A percentile compares a stretch with the other conserved stretches of the same genome.
Evolutionary conservation across 1,284 basidiomycete species (phyloP).

Genomic region (Uromyces viciae-fabae): DNA sequence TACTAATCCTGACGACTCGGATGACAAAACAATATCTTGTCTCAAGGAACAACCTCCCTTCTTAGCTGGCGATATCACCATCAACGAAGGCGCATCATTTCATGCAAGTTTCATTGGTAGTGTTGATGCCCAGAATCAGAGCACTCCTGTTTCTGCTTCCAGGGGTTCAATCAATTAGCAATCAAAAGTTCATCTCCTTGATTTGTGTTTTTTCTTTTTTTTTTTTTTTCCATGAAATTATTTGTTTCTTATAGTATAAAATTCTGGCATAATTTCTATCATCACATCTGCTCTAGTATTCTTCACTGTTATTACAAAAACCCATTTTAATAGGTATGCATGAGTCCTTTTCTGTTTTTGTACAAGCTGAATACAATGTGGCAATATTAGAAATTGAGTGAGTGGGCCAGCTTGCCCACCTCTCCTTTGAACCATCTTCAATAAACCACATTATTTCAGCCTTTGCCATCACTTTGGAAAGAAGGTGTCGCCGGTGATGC

Average conservation of each 20-base stretch:
- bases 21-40: constrained; percentile 27
- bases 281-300: too few species aligned
- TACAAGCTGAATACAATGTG: too few species aligned
- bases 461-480: too few species aligned
- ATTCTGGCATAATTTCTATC: too few species aligned
- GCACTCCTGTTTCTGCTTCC: constrained; percentile 21
- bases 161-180: background rate
- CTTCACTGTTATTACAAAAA: too few species aligned
- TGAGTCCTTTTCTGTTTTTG: too few species aligned
- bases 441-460: too few species aligned
- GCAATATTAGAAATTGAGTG: too few species aligned
- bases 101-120: constrained; percentile 11
- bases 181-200: background rate
- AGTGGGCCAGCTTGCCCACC: too few species aligned
- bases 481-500: too few species aligned
- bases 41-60: constrained; percentile 30
- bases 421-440: too few species aligned
- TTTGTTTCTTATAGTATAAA: background rate
- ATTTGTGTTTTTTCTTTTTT: background rate
- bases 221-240: background rate
- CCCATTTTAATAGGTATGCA: too few species aligned
- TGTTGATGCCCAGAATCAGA: constrained; percentile 13
- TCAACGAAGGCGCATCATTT: constrained; percentile 23
- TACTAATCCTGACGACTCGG: constrained; percentile 23
- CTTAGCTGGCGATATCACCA: constrained; percentile 14